Base-by-base conservation (phyloP, 2,329 filamentous ascomycete species). In the Madurella mycetomatis region DNA sequence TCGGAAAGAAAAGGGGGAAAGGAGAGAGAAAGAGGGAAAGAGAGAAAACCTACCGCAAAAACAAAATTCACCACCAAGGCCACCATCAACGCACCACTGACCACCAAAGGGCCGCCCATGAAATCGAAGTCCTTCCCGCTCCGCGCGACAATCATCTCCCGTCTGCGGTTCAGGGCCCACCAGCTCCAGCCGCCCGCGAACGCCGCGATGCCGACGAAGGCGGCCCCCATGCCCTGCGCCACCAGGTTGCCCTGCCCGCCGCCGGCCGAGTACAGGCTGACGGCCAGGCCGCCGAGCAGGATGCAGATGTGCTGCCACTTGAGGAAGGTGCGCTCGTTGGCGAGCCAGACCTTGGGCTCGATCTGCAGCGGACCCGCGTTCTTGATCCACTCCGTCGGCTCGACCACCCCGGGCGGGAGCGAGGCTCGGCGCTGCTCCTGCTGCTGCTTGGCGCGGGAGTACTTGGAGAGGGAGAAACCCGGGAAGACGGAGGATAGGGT, bases 231-330 rank as follows among this genome's bases (percentile, higher is more conserved):
- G 39, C 77, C 75, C 63, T 88, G 81, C 0, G 90, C 91, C 32
- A 96, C 71, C n/a, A 77, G 76, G 69, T 95, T 90, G 62, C 85
- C 76, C 7, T 18, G 3, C 89, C 88, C 49, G 18, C 51, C 50
- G 12, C 56, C 92, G 0, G 92, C 90, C 63, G 95, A 92, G 74
- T 92, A 96, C 30, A 99, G 75, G 18, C 87, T 89, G 12, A 99
- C 76, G 0, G 90, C 89, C 31, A 99, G 74, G 18, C 86, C 85
- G 39, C 91, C 92, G 19, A 99, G 84, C 13, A 99, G 79, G 47
- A 99, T 84, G 58, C 85, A 87, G 65, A 99, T 91, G 70, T 97
- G 92, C 76, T 97, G 90, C 94, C 94, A 99, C 72, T 96, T 97
- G 71, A 99, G 86, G 69, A 96, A 99, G 0, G 94, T 99, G 58